Evolutionary conservation across 768 basidiomycete genomes (phyloP).

Genomic region (Scleroderma citrinum): DNA sequence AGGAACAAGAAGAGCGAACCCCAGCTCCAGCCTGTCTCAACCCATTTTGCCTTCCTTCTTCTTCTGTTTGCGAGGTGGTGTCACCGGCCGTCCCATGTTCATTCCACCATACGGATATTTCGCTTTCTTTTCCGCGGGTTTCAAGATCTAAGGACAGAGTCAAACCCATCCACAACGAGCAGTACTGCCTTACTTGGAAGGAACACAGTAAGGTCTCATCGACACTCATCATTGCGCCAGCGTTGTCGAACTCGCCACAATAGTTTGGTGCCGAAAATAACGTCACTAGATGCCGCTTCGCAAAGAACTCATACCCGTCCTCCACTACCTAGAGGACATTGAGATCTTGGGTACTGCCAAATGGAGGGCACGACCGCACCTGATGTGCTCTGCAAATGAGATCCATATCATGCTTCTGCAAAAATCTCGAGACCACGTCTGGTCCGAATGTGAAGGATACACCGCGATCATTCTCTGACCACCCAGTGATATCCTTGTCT

Average conservation of each 20-base stretch:
- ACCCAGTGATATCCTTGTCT: conserved; percentile 98
- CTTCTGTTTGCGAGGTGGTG: conserved; percentile 96
- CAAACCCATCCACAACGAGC: background rate
- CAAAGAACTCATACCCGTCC: conserved; percentile 98
- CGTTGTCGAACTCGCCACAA: conserved; percentile 97
- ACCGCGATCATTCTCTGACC: conserved; percentile 99
- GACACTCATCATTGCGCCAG: conserved; percentile 99
- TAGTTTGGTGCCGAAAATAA: conserved; percentile 96
- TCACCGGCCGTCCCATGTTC: conserved; percentile 84
- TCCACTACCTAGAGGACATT: conserved; percentile 73
- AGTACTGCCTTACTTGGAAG: conserved; percentile 69
- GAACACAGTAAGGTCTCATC: conserved; percentile 96
- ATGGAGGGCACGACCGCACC: conserved; percentile 40
- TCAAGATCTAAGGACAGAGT: conserved; percentile 59
- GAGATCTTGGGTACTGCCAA: background rate
- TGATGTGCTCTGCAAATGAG: conserved; percentile 98
- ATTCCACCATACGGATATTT: conserved; percentile 87
- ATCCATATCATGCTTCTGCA: conserved; percentile 99
- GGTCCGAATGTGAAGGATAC: conserved; percentile 99
- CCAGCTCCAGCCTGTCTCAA: conserved; percentile 25
- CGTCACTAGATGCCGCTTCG: conserved; percentile 94
- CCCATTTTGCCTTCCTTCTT: conserved; percentile 84
- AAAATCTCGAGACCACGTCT: conserved; percentile 95
- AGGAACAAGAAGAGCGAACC: conserved; percentile 23
- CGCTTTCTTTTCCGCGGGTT: conserved; percentile 98